Evolutionary conservation across 257 asterid species (phyloP).

Genomic region (Schizonepeta tenuifolia): DNA sequence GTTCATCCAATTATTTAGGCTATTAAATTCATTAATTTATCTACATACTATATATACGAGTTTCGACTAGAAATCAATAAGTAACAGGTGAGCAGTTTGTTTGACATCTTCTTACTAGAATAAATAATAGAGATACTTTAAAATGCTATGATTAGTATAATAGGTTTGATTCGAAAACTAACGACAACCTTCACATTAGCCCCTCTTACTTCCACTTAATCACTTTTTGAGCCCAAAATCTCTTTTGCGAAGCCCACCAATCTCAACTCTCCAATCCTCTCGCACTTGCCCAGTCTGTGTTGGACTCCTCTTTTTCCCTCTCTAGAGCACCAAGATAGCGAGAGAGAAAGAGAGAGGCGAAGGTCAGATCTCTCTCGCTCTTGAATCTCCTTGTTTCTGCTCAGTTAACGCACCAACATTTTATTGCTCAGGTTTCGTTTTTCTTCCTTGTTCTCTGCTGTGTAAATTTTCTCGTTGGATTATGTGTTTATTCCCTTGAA

Average conservation of each 20-base stretch:
- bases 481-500: constrained; percentile 3
- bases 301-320: constrained; percentile 36
- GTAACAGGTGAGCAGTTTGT: no score
- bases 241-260: constrained; percentile 25
- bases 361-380: constrained; percentile 40
- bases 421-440: constrained; percentile 18
- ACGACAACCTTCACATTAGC: neutral
- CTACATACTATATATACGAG: no score
- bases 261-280: constrained; percentile 21
- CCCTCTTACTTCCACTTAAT: constrained; percentile 27
- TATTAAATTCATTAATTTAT: no score
- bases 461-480: neutral
- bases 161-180: neutral
- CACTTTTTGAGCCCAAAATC: constrained; percentile 12
- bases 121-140: neutral
- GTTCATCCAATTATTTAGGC: no score
- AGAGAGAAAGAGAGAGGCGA: constrained; percentile 28
- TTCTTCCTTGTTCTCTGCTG: neutral
- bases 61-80: no score
- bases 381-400: constrained; percentile 18
- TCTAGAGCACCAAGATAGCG: constrained; percentile 19
- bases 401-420: constrained; percentile 25
- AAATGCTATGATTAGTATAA: neutral
- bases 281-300: constrained; percentile 22
- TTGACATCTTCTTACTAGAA: no score